A percentile compares a stretch with the other conserved stretches of the same genome.
Conservation (phyloP, 2,329 filamentous ascomycete species). For the Corniculantispora saksenae region DNA sequence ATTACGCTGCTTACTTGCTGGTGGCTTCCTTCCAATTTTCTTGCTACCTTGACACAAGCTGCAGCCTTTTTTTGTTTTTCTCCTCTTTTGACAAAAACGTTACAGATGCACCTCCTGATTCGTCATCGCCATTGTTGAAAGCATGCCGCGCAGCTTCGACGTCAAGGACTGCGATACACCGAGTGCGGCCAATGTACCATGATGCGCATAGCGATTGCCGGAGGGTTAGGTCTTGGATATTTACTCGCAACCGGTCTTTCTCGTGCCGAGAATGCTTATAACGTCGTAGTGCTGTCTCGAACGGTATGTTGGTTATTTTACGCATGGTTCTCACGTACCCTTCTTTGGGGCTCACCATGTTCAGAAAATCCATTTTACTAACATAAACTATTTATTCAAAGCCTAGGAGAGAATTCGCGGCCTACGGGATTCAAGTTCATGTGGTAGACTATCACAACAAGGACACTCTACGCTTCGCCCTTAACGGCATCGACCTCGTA, state of each 20-base stretch:
- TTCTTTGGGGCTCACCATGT: not conserved
- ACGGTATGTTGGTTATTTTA: constrained; percentile 47
- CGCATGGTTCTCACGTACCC: not conserved
- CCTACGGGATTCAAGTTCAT: constrained; percentile 64
- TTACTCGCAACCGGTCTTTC: constrained; percentile 57
- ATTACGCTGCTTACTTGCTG: not conserved
- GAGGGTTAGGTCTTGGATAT: constrained; percentile 47
- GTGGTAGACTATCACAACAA: constrained; percentile 66
- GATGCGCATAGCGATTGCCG: constrained; percentile 53
- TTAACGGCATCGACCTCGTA: constrained; percentile 73
- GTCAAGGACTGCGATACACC: not conserved
- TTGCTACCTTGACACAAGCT: no score
- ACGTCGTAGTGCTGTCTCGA: constrained; percentile 70
- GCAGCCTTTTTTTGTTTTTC: not conserved
- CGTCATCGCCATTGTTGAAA: not conserved
- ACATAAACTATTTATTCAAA: constrained; percentile 31
- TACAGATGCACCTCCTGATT: not conserved
- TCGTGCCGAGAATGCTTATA: constrained; percentile 59
- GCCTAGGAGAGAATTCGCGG: constrained; percentile 55
- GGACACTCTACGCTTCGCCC: constrained; percentile 60
- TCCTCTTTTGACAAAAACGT: not conserved
- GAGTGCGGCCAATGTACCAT: constrained; percentile 31
- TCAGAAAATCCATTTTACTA: not conserved
- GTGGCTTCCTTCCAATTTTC: not conserved
- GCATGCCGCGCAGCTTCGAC: constrained; percentile 9